Conservation (phyloP, 2,329 filamentous ascomycete genomes). For the Bipolaris victoriae region DNA sequence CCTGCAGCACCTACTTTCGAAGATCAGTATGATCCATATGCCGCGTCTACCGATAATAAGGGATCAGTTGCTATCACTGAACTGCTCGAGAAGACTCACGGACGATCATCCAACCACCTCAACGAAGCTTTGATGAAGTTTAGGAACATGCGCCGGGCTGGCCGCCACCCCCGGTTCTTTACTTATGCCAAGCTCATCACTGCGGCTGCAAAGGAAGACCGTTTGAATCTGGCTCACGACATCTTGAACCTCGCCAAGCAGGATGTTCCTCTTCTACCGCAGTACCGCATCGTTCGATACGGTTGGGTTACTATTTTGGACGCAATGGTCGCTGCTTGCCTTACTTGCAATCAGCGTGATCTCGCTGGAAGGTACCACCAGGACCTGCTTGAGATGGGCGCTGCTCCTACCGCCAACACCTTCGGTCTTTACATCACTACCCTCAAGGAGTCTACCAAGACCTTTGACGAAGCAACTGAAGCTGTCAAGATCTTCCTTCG, state of each 20-base stretch:
- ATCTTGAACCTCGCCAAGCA: slow-evolving; percentile 86
- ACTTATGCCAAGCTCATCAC: slow-evolving; percentile 96
- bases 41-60: slow-evolving; percentile 88
- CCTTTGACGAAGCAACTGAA: slow-evolving; percentile 95
- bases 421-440: slow-evolving; percentile 99
- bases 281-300: slow-evolving; percentile 87
- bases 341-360: slow-evolving; percentile 80
- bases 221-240: slow-evolving; percentile 81
- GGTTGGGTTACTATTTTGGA: slow-evolving; percentile 97
- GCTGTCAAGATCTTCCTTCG: slow-evolving; percentile 97
- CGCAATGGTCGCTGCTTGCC: slow-evolving; percentile 91
- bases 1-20: slow-evolving; percentile 69
- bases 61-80: slow-evolving; percentile 91
- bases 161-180: slow-evolving; percentile 91
- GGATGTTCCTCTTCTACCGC: slow-evolving; percentile 82
- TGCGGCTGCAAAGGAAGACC: slow-evolving; percentile 83
- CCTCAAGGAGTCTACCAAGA: slow-evolving; percentile 94
- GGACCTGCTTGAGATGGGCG: slow-evolving; percentile 87
- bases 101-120: slow-evolving; percentile 73
- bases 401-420: slow-evolving; percentile 93
- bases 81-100: slow-evolving; percentile 79
- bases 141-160: slow-evolving; percentile 89
- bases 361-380: slow-evolving; percentile 87
- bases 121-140: slow-evolving; percentile 83
- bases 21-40: slow-evolving; percentile 90